These are phyloP conservation scores for Aspergillus terreus DNA, from an alignment of 2,329 filamentous ascomycete genomes.

Conservation along the genomic window DNA sequence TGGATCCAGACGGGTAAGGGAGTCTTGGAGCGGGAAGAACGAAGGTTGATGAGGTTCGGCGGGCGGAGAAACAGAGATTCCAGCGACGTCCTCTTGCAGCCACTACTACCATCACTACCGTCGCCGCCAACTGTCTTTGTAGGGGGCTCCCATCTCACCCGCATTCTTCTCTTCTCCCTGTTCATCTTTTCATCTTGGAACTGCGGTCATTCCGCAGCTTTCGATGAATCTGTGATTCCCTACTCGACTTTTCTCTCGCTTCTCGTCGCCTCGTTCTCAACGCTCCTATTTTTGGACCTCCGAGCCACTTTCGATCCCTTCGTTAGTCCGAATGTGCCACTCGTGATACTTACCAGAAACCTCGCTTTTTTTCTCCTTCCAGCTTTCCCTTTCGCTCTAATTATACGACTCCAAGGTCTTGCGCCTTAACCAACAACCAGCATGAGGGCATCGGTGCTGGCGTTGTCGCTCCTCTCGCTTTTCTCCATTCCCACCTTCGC, in stretches of 20 bases:
- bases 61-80: constrained; percentile 34
- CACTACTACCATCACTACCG: constrained; percentile 1
- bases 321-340: constrained; percentile 25
- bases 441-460: constrained; percentile 37
- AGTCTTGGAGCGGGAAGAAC: constrained; percentile 4
- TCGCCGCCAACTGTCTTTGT: constrained; percentile 5
- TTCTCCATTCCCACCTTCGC: constrained; percentile 33
- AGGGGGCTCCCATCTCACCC: constrained; percentile 17
- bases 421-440: constrained; percentile 20
- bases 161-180: constrained; percentile 8
- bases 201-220: constrained; percentile 7
- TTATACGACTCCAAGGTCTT: constrained; percentile 9
- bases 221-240: not conserved
- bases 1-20: not conserved
- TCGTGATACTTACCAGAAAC: constrained; percentile 23
- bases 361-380: constrained; percentile 14
- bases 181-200: constrained; percentile 2
- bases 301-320: constrained; percentile 8
- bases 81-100: constrained; percentile 8
- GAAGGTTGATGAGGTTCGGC: constrained; percentile 26
- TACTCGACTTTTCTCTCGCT: not conserved
- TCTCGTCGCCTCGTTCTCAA: not conserved
- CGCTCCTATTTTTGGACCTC: constrained; percentile 4
- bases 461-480: constrained; percentile 36
- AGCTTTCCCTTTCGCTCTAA: constrained; percentile 1